Base-by-base conservation (phyloP, 2,329 filamentous ascomycete species). In the Pseudocercospora macadamiae region DNA sequence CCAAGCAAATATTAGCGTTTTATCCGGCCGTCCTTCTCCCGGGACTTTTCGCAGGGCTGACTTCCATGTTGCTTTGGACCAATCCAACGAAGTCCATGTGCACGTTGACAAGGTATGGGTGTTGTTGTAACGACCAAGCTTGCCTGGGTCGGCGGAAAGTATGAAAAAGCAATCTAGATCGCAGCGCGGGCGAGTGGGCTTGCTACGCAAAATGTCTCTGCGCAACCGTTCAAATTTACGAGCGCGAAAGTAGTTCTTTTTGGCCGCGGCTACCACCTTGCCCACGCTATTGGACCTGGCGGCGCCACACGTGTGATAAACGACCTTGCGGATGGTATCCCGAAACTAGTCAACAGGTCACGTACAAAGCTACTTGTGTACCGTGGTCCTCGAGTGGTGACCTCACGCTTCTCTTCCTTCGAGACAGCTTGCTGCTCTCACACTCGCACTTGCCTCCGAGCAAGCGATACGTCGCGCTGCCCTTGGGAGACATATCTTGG, bases 321-420 rank as follows among this genome's bases (percentile, higher is more conserved):
- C 19, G 21, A 55, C 53, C 42, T 10, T n/a, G 19, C 53, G 44
- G 21, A 54, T 54, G 23, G 25, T 23, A 55, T 49, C 7, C 26
- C 21, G 47, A 47, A 34, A 51, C 47, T 57, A 34, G 49, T 53
- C 16, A 18, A 30, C 21, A 42, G 47, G 54, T 57, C 47, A 57
- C 54, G 54, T 44, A 23, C 47, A 26, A 57, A 57, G 45, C 37
- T 57, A 57, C 54, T 32, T n/a, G n/a, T 26, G 26, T 45, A 45
- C 42, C 42, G 42, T 45, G 42, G 42, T 45, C 21, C 34, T 34
- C 49, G 21, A 19, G 26, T 32, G 34, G 53, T 54, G 51, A 54
- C 51, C 42, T 51, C 54, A 49, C 28, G 18, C 30, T 32, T 37
- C 30, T 25, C 18, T 42, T 23, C 21, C 28, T 8, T 10, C 18